phyloP scores from a whole-genome alignment of 2,329 filamentous ascomycete genomes.

The Colletotrichum sp. region DNA sequence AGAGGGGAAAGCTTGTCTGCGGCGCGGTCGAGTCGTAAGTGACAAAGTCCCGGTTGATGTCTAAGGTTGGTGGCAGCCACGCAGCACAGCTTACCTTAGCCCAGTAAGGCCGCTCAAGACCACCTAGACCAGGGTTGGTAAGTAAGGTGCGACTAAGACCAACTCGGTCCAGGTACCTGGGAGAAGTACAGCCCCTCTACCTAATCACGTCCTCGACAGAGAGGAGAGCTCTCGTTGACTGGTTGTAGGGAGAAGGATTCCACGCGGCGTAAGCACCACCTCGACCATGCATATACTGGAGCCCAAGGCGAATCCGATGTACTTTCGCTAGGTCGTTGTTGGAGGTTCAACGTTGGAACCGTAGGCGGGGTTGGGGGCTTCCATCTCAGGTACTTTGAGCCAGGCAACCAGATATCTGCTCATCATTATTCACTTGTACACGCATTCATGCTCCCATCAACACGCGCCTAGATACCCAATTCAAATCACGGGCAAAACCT shows the following conservation, averaged over 20 bases:
- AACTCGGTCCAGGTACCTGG: background rate
- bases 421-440: background rate
- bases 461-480: background rate
- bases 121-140: background rate
- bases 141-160: background rate
- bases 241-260: conserved; percentile 4
- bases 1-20: background rate
- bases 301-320: background rate
- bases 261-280: conserved; percentile 9
- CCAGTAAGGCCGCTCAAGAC: background rate
- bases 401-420: background rate
- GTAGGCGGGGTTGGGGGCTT: background rate
- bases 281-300: background rate
- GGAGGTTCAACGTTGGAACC: background rate
- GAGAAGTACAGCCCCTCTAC: background rate
- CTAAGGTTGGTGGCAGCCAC: conserved; percentile 1
- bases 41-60: background rate
- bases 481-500: background rate
- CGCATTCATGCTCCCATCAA: background rate
- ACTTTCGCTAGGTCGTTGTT: background rate
- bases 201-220: background rate
- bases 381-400: background rate
- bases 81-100: conserved; percentile 8
- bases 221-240: background rate
- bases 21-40: background rate